Base-by-base conservation (phyloP, 495 filamentous ascomycete genomes). In the Podospora pseudocomata region DNA sequence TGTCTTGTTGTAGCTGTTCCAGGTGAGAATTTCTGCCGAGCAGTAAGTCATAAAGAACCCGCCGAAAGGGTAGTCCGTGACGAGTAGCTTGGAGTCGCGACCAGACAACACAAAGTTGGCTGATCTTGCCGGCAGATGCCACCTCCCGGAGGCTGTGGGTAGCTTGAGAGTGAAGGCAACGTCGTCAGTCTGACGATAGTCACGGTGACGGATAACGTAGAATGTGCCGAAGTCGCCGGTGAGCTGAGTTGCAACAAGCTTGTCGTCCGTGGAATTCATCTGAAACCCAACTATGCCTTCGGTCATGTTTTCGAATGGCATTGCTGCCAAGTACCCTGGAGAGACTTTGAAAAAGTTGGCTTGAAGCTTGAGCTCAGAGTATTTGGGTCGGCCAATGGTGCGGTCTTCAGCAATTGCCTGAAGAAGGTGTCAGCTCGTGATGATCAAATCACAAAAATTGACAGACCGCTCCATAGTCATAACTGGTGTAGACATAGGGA, bases 351-450 rank as follows among this genome's bases (percentile, higher is more conserved):
- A 74, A 78, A 94, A 94, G 71, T 91, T 89, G 23, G 84, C 90
- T 69, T 91, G 76, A 1, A 94, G 82, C 67, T 93, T 95, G 53
- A 91, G 77, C 71, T 94, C 89, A 64, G 87, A 90, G 74, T 93
- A 94, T 76, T 94, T 94, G 70, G 92, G 89, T 28, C 92, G 83
- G 16, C 79, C 79, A 30, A 94, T 75, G 13, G 83, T 84, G 7
- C 80, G 63, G 58, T 88, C 86, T 75, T 95, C 92, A 3, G 82
- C 81, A 44, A 94, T 90, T 4, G 82, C 80, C 73, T 73, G 27
- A 11, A 49, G 6, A 11, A 15, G 30, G 26, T 32, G 66, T 53
- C 60, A 28, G 5, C 13, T 9, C 9, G 5, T 65, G 28, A 15
- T 30, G 55, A 64, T 13, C 7, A 1, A 16, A n/a, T 15, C 3